Evolutionary conservation across 257 asterid genomes (phyloP).

Genomic region (Forsythia suspensa): DNA sequence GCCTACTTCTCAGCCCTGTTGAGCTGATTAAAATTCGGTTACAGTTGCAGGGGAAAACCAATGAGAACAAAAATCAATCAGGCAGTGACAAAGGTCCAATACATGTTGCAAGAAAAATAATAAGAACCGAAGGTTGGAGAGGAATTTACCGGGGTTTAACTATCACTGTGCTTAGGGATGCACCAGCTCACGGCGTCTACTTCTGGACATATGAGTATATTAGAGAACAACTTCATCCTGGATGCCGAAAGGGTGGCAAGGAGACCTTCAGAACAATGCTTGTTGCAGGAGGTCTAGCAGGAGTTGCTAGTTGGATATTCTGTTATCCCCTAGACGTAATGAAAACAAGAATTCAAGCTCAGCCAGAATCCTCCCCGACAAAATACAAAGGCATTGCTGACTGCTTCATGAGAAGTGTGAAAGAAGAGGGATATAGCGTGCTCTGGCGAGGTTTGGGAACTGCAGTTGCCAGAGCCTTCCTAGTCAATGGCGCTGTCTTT

Average conservation of each 20-base stretch:
- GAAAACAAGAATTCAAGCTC: slow-evolving; percentile 69
- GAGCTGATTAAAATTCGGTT: slow-evolving; percentile 50
- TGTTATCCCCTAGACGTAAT: slow-evolving; percentile 77
- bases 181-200: slow-evolving; percentile 70
- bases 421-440: slow-evolving; percentile 36
- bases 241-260: slow-evolving; percentile 40
- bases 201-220: slow-evolving; percentile 67
- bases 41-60: slow-evolving; percentile 31
- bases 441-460: slow-evolving; percentile 51
- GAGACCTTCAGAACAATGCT: slow-evolving; percentile 64
- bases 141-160: slow-evolving; percentile 48
- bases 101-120: slow-evolving; percentile 37
- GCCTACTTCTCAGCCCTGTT: slow-evolving; percentile 44
- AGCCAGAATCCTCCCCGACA: slow-evolving; percentile 21
- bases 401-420: slow-evolving; percentile 35
- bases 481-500: slow-evolving; percentile 72
- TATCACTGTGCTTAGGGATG: slow-evolving; percentile 57
- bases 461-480: slow-evolving; percentile 41
- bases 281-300: slow-evolving; percentile 76
- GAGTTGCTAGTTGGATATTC: slow-evolving; percentile 76
- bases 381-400: slow-evolving; percentile 41
- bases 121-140: slow-evolving; percentile 42
- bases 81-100: slow-evolving; percentile 29
- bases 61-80: background rate
- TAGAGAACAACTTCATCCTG: slow-evolving; percentile 43